Evolutionary conservation across 805 yeast genomes (phyloP), one percentile per base, ranked within the genome.

Genomic region (Yamadazyma takamatsuzukensis): DNA sequence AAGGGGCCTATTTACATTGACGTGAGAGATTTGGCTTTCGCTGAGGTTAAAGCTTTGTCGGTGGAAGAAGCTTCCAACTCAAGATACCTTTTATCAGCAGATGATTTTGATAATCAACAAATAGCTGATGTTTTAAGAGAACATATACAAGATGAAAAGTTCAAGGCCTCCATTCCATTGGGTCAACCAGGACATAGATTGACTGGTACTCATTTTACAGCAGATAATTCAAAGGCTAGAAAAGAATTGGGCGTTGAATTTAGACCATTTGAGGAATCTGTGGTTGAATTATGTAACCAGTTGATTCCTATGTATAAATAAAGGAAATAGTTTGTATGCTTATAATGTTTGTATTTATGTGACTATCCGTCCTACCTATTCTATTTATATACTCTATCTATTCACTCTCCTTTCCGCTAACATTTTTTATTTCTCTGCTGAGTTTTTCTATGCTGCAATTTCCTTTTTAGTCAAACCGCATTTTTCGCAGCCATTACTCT

Each of bases 1-100:
- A 19, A 28, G 6, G 43, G 39, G 25, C 46, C 44, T 13, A 51
- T 47, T 22, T 62, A 46, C 29, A 61, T 72, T 18, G 82, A 78
- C 49, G 83, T 78, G 4, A 64, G 82, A 45, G 84, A 80, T 46
- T 80, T 75, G 26, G 81, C 84, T 7, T 48, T 47, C 30, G 76
- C 80, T 6, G 83, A 80, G 45, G 43, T 74, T 9, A 41, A 49
- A 7, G 77, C 80, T 3, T 59, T 76, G 35, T 67, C 64, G 40
- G 56, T 40, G 17, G 40, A 43, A 8, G 40, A 40, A 14, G 45
- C 55, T 7, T 38, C 44, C 5, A 40, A 40, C 15, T 30, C 32
- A 10, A 29, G 56, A 29, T 42, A 50, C 30, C 37, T 54, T 37
- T 39, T 55, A 13, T 47, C 54, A 24, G 59, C 59, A 3, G 59